A percentile compares a stretch with the other conserved stretches of the same genome.
Evolutionary conservation across 768 basidiomycete species (phyloP).

Genomic region (Rhodotorula kratochvilovae): DNA sequence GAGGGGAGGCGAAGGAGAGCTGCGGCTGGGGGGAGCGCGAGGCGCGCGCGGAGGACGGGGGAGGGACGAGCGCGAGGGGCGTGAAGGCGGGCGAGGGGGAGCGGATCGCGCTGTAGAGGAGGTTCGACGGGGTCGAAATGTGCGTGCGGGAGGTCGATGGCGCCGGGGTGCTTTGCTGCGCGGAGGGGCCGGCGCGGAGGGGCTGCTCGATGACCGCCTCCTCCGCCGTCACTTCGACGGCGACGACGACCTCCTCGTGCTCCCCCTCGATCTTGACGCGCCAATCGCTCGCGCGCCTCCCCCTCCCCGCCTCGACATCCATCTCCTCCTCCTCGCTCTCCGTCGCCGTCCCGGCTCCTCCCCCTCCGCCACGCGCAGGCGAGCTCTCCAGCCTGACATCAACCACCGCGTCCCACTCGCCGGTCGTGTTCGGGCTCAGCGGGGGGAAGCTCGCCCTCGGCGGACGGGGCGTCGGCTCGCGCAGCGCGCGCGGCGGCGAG

Average conservation of each 20-base stretch:
- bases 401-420: conserved; percentile 8
- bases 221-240: no score
- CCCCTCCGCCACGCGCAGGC: neutral
- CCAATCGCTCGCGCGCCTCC: neutral
- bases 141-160: neutral
- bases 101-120: neutral
- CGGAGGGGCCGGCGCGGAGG: neutral
- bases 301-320: neutral
- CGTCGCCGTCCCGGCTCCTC: no score
- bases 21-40: neutral
- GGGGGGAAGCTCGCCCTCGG: conserved; percentile 10
- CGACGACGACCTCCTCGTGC: neutral
- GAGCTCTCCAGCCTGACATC: neutral
- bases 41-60: neutral
- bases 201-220: neutral
- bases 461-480: neutral
- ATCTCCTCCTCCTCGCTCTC: neutral
- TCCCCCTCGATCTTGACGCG: neutral
- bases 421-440: conserved; percentile 14
- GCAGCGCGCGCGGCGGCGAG: neutral
- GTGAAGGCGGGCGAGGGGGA: neutral
- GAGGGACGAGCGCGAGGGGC: neutral
- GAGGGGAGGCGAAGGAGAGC: conserved; percentile 16
- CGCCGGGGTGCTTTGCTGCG: neutral
- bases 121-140: neutral